phyloP scores from a whole-genome alignment of 2,329 filamentous ascomycete species.

The Decorospora gaudefroyi region DNA sequence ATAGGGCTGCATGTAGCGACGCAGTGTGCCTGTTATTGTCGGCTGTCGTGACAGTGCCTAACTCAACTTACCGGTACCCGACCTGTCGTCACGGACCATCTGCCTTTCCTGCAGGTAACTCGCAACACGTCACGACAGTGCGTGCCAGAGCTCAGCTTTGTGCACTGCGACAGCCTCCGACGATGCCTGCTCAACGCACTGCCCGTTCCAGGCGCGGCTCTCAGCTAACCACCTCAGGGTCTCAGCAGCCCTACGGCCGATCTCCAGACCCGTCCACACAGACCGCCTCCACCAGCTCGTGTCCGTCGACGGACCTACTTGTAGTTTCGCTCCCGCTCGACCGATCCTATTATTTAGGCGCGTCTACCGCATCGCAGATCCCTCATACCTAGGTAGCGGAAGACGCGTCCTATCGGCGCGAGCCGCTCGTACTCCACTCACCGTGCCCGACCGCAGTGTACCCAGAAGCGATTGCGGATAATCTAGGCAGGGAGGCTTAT shows the following conservation, averaged over 20 bases:
- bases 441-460: not conserved
- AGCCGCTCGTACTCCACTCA: not conserved
- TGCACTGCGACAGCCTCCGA: slow-evolving; percentile 6
- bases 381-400: not conserved
- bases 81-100: not conserved
- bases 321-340: not conserved
- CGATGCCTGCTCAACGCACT: slow-evolving; percentile 13
- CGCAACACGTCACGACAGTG: slow-evolving; percentile 1
- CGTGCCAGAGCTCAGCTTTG: not conserved
- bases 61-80: no score
- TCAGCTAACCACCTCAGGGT: slow-evolving; percentile 6
- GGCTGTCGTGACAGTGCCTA: no score
- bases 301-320: not conserved
- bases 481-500: not conserved
- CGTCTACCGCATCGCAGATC: not conserved
- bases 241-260: slow-evolving; percentile 2
- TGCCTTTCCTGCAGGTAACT: slow-evolving; percentile 1
- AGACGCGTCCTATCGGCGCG: not conserved
- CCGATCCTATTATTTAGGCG: not conserved
- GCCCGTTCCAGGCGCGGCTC: slow-evolving; percentile 8
- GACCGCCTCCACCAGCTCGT: not conserved
- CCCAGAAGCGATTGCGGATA: not conserved
- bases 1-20: no score
- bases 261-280: slow-evolving; percentile 1
- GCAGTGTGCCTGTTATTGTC: no score